Percentiles rank a stretch among this genome's conserved stretches.
These are phyloP conservation scores for Aspergillus tamarii DNA, from an alignment of 2,329 filamentous ascomycete species.

Conservation along the genomic window DNA sequence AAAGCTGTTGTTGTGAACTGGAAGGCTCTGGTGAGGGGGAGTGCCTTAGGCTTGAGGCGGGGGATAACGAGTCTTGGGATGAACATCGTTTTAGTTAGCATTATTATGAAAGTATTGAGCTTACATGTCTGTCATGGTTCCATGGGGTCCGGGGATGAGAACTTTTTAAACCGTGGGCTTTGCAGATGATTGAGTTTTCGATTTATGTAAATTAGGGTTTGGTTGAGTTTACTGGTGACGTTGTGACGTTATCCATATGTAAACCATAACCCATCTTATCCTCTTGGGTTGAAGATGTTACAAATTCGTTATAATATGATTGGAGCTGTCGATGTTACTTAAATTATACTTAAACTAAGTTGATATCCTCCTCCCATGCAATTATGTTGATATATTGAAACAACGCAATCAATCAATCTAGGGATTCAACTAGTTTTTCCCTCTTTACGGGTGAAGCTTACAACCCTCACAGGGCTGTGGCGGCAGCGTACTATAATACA, in stretches of 20 bases:
- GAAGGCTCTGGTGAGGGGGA: not conserved
- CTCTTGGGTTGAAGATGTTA: too few species aligned
- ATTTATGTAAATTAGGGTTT: not conserved
- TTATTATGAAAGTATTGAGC: too few species aligned
- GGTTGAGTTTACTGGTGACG: not conserved
- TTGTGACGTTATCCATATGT: not conserved
- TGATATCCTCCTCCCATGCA: too few species aligned
- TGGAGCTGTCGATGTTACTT: not conserved
- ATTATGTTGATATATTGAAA: too few species aligned
- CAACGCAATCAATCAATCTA: too few species aligned
- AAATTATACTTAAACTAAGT: not conserved
- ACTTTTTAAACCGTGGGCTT: too few species aligned
- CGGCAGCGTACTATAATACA: constrained; percentile 30
- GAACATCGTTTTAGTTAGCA: not conserved
- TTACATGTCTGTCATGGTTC: too few species aligned
- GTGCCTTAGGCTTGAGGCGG: not conserved
- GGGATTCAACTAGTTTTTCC: too few species aligned
- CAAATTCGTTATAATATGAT: not conserved
- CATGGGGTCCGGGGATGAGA: too few species aligned
- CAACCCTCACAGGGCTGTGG: constrained; percentile 36
- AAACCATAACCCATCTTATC: not conserved
- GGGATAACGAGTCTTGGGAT: not conserved
- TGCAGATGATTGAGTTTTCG: too few species aligned
- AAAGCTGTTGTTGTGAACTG: not conserved
- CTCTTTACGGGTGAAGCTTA: constrained; percentile 28